Percentiles rank a stretch among this genome's conserved stretches.
Evolutionary conservation across 805 yeast species (phyloP).

Genomic region (Kuraishia hungarica): DNA sequence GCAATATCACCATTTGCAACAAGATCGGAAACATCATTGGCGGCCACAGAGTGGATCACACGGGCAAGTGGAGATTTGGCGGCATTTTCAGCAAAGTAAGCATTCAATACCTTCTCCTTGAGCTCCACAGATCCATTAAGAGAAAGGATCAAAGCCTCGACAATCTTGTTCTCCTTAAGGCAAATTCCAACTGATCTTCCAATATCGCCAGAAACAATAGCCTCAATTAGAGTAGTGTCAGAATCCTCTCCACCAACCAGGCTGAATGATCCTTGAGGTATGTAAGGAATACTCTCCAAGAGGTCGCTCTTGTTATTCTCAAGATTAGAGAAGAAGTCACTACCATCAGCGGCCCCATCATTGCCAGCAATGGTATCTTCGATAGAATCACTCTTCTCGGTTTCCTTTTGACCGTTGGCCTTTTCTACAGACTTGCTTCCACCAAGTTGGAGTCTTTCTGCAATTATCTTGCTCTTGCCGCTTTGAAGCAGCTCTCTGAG

Average conservation of each 20-base stretch:
- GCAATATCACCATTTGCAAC: constrained; percentile 68
- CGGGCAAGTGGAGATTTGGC: constrained; percentile 54
- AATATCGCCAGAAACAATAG: constrained; percentile 53
- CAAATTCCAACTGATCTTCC: constrained; percentile 62
- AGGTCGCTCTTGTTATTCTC: constrained; percentile 9
- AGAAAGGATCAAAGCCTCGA: constrained; percentile 81
- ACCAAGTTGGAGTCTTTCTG: constrained; percentile 23
- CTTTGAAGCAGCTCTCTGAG: constrained; percentile 40
- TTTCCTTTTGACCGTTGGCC: constrained; percentile 3
- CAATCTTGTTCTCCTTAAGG: constrained; percentile 49
- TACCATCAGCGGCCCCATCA: constrained; percentile 21
- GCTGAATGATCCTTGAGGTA: constrained; percentile 50
- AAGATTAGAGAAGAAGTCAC: constrained; percentile 29
- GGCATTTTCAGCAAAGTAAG: constrained; percentile 57
- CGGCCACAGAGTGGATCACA: constrained; percentile 56
- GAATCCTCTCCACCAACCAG: constrained; percentile 21
- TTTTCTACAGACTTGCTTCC: neutral
- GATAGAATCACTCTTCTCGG: constrained; percentile 2
- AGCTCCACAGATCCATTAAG: constrained; percentile 53
- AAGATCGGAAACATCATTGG: constrained; percentile 50
- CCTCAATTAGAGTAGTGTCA: constrained; percentile 37
- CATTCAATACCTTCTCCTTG: constrained; percentile 60
- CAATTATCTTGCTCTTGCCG: constrained; percentile 44
- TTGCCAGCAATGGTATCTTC: constrained; percentile 3
- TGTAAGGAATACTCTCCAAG: constrained; percentile 12